A percentile compares a stretch with the other conserved stretches of the same genome.
phyloP scores from a whole-genome alignment of 306 rosid species.

The Vigna trinervia region DNA sequence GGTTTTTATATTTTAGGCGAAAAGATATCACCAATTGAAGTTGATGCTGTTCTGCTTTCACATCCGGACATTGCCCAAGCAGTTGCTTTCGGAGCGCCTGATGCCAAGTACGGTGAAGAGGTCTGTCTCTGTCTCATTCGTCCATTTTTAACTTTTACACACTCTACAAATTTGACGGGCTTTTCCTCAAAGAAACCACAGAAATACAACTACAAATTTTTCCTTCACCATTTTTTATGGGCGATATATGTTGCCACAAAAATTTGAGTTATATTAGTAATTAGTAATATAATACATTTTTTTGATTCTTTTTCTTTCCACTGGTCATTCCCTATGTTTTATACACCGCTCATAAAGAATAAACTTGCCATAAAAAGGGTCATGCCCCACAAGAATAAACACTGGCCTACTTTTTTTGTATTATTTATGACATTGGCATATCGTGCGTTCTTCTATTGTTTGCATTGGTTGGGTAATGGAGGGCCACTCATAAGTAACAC shows the following conservation, averaged over 20 bases:
- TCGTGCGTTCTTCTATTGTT: background rate
- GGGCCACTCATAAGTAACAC: background rate
- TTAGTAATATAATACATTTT: background rate
- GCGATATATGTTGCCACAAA: background rate
- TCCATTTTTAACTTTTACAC: background rate
- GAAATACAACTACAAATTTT: background rate
- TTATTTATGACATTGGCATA: background rate
- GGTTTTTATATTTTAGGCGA: conserved; percentile 58
- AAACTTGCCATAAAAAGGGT: background rate
- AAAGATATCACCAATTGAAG: conserved; percentile 95
- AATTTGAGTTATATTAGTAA: background rate
- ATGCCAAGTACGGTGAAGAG: conserved; percentile 94
- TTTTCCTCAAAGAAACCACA: background rate
- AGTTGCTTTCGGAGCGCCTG: conserved; percentile 89
- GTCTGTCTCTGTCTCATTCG: conserved; percentile 43
- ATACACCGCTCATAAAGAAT: background rate
- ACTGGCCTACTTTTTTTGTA: background rate
- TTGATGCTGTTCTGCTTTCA: conserved; percentile 77
- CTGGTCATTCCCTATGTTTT: background rate
- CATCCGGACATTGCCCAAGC: conserved; percentile 79
- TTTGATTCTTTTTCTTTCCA: no score
- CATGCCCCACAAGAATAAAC: background rate
- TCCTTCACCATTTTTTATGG: background rate
- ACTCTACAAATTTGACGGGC: background rate
- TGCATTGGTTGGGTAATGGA: conserved; percentile 5